Percentiles rank a stretch among this genome's conserved stretches.
These are phyloP conservation scores for Phallus indusiatus DNA, from an alignment of 768 basidiomycete species.

Conservation along the genomic window DNA sequence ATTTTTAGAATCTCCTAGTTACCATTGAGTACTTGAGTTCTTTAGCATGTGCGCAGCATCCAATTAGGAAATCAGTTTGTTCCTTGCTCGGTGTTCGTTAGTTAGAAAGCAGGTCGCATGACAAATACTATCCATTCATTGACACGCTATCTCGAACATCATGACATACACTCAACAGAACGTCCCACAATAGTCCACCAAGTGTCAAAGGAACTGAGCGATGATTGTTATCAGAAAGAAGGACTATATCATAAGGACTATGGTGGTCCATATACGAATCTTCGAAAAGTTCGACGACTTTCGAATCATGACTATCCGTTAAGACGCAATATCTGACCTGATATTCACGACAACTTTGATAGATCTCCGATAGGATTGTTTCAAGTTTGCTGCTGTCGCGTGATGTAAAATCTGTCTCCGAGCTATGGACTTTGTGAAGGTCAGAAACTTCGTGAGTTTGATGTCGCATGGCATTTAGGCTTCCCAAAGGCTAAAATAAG, in stretches of 20 bases:
- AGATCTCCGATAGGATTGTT: background rate
- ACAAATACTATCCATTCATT: background rate
- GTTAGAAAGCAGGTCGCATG: too few relatives aligned
- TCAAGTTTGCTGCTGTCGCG: background rate
- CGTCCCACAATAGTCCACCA: background rate
- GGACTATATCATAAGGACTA: background rate
- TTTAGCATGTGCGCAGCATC: too few relatives aligned
- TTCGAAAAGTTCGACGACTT: background rate
- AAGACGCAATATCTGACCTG: background rate
- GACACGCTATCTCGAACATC: background rate
- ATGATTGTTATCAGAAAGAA: background rate
- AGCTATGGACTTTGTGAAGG: too few relatives aligned
- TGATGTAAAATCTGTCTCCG: background rate
- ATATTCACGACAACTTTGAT: background rate
- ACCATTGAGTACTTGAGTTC: too few relatives aligned
- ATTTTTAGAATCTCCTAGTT: too few relatives aligned
- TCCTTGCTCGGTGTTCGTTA: too few relatives aligned
- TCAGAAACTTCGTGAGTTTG: too few relatives aligned
- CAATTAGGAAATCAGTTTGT: too few relatives aligned
- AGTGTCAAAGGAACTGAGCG: background rate
- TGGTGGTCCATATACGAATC: background rate
- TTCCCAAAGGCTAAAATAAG: background rate
- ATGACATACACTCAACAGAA: background rate
- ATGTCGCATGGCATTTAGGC: background rate
- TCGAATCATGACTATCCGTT: background rate